Evolutionary conservation across 495 filamentous ascomycete genomes (phyloP).

Genomic region (Acidomyces sp.): DNA sequence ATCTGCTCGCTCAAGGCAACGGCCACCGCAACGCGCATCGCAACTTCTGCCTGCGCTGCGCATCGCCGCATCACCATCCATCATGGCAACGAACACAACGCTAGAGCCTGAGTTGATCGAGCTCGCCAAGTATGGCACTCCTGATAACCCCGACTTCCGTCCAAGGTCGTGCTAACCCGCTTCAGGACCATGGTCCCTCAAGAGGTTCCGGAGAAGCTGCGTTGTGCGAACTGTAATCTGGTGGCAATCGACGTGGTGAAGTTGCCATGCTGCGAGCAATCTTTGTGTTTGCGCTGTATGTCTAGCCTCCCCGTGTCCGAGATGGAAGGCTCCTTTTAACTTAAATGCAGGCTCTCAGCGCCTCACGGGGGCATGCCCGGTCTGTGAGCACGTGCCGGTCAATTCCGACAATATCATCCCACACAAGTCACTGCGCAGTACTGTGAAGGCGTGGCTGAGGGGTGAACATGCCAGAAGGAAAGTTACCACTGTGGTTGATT

Average conservation of each 20-base stretch:
- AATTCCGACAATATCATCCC: constrained; percentile 75
- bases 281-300: constrained; percentile 85
- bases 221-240: constrained; percentile 85
- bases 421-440: constrained; percentile 75
- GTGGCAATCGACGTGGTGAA: constrained; percentile 84
- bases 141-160: too few relatives aligned
- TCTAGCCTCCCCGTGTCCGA: constrained; percentile 2
- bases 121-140: constrained; percentile 12
- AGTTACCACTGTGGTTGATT: too few relatives aligned
- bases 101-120: too few relatives aligned
- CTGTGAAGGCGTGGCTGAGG: constrained; percentile 74
- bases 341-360: constrained; percentile 12
- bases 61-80: too few relatives aligned
- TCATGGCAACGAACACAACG: too few relatives aligned
- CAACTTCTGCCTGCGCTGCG: too few relatives aligned
- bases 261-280: constrained; percentile 87
- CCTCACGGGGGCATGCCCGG: constrained; percentile 62
- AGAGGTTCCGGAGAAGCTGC: constrained; percentile 86
- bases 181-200: constrained; percentile 59
- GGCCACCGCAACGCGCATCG: too few relatives aligned
- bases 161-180: constrained; percentile 4
- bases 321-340: too few relatives aligned
- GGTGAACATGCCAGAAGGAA: constrained; percentile 86
- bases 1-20: too few relatives aligned
- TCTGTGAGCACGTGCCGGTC: constrained; percentile 82